Base-by-base conservation (phyloP, 2,329 filamentous ascomycete species). In the Xylariomycetidae sp. region DNA sequence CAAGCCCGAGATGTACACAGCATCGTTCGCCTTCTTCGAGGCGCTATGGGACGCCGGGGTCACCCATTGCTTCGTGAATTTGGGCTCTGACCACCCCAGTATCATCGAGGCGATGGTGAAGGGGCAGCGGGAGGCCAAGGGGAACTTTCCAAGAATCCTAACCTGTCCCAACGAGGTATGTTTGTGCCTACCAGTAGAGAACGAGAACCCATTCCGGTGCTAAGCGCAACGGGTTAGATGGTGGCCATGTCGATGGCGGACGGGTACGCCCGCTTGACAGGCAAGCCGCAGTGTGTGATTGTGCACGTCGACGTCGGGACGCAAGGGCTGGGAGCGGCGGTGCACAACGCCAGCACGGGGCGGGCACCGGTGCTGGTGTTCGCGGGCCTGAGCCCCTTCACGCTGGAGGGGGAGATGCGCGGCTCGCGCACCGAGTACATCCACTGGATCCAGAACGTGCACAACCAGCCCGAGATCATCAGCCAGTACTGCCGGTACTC, bases 371-470 rank as follows among this genome's bases (percentile, higher is more conserved):
- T 90, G 4, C 59, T 90, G 28, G 77, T 90, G 35, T 89, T 90
- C 48, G 85, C 85, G 2, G 85, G 85, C 4, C 63, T 89, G 12
- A 85, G 79, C 9, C 85, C 85, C 0, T 85, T 79, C 53, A 89
- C 85, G 0, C 70, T 81, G 19, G 82, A 88, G 48, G 85, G 85
- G 12, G 85, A 90, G 58, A 76, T 83, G 61, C 72, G 80, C 1
- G 85, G 85, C 10, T 80, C 73, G n/a, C 69, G 85, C 34, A 88
- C 83, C 2, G 85, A 90, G 58, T 89, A 85, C 55, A 89, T 88
- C 46, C 85, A 90, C 56, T 90, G 85, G 83, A 82, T 89, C 19
- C 85, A 90, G 50, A 83, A 90, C 57, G 81, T 88, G 3, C 84
- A 82, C 0, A 83, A 90, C 49, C 85, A 90, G 57, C 85, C 82